Percentiles rank a stretch among this genome's conserved stretches.
Conservation (phyloP, 805 yeast genomes). For the Myxozyma nipponensis region DNA sequence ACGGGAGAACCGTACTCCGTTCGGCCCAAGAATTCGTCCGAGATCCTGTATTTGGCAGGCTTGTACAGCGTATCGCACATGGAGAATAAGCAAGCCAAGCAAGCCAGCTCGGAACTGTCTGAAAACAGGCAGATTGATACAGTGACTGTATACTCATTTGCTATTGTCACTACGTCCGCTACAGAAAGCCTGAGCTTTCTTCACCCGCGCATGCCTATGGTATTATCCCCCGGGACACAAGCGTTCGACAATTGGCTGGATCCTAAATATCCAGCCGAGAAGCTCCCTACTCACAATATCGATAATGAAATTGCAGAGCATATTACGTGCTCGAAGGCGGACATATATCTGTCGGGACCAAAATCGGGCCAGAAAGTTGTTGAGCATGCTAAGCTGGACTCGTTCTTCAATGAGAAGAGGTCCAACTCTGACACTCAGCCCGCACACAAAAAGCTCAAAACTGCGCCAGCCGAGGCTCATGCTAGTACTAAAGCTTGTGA, state of each 20-base stretch:
- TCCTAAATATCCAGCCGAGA: slow-evolving; percentile 42
- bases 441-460: no score
- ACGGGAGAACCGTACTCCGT: slow-evolving; percentile 60
- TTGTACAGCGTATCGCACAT: slow-evolving; percentile 39
- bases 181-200: slow-evolving; percentile 59
- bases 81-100: slow-evolving; percentile 35
- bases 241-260: slow-evolving; percentile 65
- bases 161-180: slow-evolving; percentile 69
- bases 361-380: slow-evolving; percentile 8
- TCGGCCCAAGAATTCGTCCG: slow-evolving; percentile 45
- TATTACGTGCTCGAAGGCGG: slow-evolving; percentile 10
- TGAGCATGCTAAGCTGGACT: slow-evolving; percentile 5
- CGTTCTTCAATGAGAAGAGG: neutral
- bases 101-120: slow-evolving; percentile 1
- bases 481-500: no score
- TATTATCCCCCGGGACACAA: slow-evolving; percentile 52
- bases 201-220: slow-evolving; percentile 75
- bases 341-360: slow-evolving; percentile 22
- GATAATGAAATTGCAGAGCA: slow-evolving; percentile 5
- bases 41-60: slow-evolving; percentile 65
- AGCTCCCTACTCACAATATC: slow-evolving; percentile 47
- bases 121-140: neutral
- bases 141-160: slow-evolving; percentile 14
- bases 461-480: no score
- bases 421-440: no score